These are phyloP conservation scores for Earliella scabrosa DNA, from an alignment of 1,284 basidiomycete genomes.

Conservation along the genomic window DNA sequence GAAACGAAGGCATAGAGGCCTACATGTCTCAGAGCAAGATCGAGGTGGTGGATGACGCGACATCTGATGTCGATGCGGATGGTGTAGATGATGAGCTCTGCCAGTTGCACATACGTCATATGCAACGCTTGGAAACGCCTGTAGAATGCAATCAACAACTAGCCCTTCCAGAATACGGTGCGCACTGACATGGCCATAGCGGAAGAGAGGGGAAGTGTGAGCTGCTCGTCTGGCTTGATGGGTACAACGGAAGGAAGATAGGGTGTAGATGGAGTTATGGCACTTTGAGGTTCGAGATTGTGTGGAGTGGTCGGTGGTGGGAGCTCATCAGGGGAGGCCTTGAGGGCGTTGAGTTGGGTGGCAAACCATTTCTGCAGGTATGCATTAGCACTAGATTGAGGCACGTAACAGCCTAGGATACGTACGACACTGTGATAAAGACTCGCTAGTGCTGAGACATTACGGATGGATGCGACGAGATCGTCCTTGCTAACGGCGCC, in stretches of 20 bases:
- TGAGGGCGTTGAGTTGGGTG: slow-evolving; percentile 67
- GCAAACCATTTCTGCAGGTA: slow-evolving; percentile 79
- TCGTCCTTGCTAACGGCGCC: slow-evolving; percentile 62
- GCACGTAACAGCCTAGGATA: neutral
- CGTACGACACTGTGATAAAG: slow-evolving; percentile 88
- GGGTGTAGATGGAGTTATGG: slow-evolving; percentile 54
- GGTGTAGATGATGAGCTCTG: slow-evolving; percentile 86
- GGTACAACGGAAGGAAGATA: slow-evolving; percentile 46
- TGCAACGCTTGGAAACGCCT: slow-evolving; percentile 92
- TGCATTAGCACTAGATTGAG: neutral
- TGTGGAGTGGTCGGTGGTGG: slow-evolving; percentile 55
- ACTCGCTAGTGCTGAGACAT: slow-evolving; percentile 78
- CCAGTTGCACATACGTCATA: slow-evolving; percentile 88
- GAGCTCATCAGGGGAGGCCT: slow-evolving; percentile 60
- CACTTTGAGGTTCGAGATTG: slow-evolving; percentile 52
- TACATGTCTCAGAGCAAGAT: slow-evolving; percentile 78
- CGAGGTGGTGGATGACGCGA: slow-evolving; percentile 82
- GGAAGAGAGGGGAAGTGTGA: slow-evolving; percentile 78
- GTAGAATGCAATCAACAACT: slow-evolving; percentile 16
- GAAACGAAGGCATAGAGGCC: slow-evolving; percentile 24
- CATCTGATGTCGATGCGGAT: slow-evolving; percentile 90
- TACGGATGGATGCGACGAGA: slow-evolving; percentile 79
- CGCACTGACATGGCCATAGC: slow-evolving; percentile 85
- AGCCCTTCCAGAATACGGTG: neutral
- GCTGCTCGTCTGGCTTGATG: slow-evolving; percentile 45